Percentiles rank a stretch among this genome's conserved stretches.
These are phyloP conservation scores for Sherardia arvensis DNA, from an alignment of 257 asterid genomes.

Conservation along the genomic window DNA sequence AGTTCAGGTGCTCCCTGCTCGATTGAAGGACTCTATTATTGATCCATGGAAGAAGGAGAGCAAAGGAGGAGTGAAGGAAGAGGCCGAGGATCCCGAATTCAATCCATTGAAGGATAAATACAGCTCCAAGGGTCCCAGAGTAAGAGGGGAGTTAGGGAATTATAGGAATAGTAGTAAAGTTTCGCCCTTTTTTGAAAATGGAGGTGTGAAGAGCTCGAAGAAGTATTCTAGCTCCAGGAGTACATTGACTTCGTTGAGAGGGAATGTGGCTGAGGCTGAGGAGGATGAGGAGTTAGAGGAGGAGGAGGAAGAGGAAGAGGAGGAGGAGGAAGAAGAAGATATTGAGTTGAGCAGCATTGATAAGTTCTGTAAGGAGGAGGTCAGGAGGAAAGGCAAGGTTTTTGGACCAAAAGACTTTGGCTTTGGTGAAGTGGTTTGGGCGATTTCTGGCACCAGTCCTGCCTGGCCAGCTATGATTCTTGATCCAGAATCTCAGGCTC, in stretches of 20 bases:
- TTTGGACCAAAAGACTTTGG: constrained; percentile 45
- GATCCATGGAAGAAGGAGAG: constrained; percentile 92
- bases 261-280: constrained; percentile 30
- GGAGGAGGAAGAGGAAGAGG: constrained; percentile 25
- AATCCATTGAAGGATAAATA: constrained; percentile 36
- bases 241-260: constrained; percentile 30
- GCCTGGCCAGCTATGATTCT: constrained; percentile 99
- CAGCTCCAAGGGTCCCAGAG: constrained; percentile 29
- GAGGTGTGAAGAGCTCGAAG: constrained; percentile 25
- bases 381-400: constrained; percentile 11
- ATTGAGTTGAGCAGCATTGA: constrained; percentile 37
- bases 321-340: constrained; percentile 41
- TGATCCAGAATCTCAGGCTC: constrained; percentile 70
- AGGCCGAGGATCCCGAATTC: constrained; percentile 56
- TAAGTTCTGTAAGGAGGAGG: constrained; percentile 24
- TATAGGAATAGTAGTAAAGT: constrained; percentile 37
- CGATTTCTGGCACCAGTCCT: constrained; percentile 70
- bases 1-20: constrained; percentile 92
- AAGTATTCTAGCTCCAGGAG: constrained; percentile 38
- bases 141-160: constrained; percentile 23
- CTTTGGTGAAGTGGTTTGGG: constrained; percentile 91
- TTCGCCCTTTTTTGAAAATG: constrained; percentile 51
- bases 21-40: constrained; percentile 80
- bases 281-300: constrained; percentile 43
- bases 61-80: constrained; percentile 34